A percentile compares a stretch with the other conserved stretches of the same genome.
Evolutionary conservation across 208 protist genomes (phyloP).

Genomic region (Trypanosoma conorhini): DNA sequence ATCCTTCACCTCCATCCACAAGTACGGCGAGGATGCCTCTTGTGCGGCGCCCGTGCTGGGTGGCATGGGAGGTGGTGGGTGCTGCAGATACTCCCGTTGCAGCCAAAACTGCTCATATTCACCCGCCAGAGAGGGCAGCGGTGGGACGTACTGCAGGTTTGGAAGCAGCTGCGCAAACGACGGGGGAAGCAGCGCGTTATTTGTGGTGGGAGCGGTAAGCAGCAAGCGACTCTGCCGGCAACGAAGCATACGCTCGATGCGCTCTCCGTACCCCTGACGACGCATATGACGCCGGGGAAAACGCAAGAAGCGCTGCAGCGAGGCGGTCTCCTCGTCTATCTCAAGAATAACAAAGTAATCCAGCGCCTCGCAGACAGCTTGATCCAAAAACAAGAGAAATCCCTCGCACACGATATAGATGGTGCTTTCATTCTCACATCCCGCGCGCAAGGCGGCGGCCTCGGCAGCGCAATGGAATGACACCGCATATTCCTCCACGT

Average conservation of each 20-base stretch:
- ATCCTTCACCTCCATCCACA: conserved; percentile 29
- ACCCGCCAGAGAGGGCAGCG: conserved; percentile 8
- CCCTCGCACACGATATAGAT: conserved; percentile 58
- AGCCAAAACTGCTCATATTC: conserved; percentile 29
- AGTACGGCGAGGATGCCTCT: neutral
- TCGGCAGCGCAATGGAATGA: conserved; percentile 12
- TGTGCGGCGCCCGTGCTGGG: neutral
- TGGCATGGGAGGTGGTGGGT: neutral
- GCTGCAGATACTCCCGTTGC: conserved; percentile 20
- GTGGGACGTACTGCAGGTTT: conserved; percentile 14
- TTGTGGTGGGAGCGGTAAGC: neutral
- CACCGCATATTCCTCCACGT: conserved; percentile 38
- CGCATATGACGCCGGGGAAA: conserved; percentile 38
- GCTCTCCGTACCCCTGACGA: conserved; percentile 20
- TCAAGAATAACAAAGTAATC: conserved; percentile 43
- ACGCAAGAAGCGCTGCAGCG: conserved; percentile 56
- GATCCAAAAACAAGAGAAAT: conserved; percentile 41
- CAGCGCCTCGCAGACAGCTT: conserved; percentile 20
- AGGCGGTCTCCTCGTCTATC: conserved; percentile 51
- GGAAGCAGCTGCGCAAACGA: conserved; percentile 5
- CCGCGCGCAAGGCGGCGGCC: neutral
- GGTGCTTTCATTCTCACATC: neutral
- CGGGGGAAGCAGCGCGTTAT: neutral
- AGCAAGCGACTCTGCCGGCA: conserved; percentile 4
- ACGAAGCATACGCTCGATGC: conserved; percentile 39